Conservation (phyloP, 257 asterid species). For the Salvia miltiorrhiza region DNA sequence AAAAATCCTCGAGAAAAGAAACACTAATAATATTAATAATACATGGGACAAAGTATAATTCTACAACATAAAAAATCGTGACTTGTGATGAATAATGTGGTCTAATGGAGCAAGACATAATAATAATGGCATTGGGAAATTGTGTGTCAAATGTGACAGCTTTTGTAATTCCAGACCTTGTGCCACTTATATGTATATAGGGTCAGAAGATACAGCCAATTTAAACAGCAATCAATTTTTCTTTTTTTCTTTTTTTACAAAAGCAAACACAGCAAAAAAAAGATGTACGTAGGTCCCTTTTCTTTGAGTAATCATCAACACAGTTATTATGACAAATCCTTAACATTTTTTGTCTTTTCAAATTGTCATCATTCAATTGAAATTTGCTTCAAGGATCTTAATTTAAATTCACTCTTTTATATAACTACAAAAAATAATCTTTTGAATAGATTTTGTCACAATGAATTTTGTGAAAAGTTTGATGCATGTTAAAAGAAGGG, state of each 20-base stretch:
- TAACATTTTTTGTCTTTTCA: conserved; percentile 52
- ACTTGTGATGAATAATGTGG: not conserved
- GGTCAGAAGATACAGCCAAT: conserved; percentile 35
- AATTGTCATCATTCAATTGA: conserved; percentile 32
- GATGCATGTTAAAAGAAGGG: not conserved
- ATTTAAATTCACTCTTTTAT: not conserved
- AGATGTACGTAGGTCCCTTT: conserved; percentile 28
- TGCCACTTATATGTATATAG: conserved; percentile 17
- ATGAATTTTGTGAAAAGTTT: not conserved
- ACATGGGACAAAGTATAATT: not conserved
- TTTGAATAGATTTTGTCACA: not conserved
- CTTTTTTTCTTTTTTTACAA: not conserved
- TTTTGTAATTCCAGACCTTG: conserved; percentile 25
- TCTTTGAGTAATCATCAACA: conserved; percentile 29
- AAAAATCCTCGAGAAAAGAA: no score
- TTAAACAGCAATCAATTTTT: conserved; percentile 28
- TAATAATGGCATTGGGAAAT: conserved; percentile 13
- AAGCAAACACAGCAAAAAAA: conserved; percentile 20
- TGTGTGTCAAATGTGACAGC: conserved; percentile 33
- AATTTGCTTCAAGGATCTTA: not conserved
- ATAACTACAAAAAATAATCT: no score
- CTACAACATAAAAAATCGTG: no score
- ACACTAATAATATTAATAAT: no score
- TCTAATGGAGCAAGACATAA: conserved; percentile 9
- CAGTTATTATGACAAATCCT: conserved; percentile 49